Conservation (phyloP, 129 eudicot species). For the Erigeron canadensis region DNA sequence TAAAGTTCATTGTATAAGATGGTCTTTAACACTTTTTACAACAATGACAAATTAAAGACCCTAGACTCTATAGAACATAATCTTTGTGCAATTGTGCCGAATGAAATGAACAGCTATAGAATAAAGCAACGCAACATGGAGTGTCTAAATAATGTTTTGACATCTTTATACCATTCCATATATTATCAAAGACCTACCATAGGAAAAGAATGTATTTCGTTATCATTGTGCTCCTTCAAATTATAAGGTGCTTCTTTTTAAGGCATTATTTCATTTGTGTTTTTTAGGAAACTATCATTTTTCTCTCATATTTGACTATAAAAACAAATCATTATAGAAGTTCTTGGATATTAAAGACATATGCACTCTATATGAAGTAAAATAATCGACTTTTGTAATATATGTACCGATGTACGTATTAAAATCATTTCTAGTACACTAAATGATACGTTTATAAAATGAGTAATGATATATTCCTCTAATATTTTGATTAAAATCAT, state of each 20-base stretch:
- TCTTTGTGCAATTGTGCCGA: not conserved
- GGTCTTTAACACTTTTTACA: not conserved
- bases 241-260: not conserved
- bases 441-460: too few species aligned
- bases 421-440: too few species aligned
- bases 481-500: too few species aligned
- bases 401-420: too few species aligned
- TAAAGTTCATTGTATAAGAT: not conserved
- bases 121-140: not conserved
- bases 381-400: too few species aligned
- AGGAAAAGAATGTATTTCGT: conserved; percentile 11
- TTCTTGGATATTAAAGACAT: too few species aligned
- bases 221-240: not conserved
- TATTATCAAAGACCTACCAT: conserved; percentile 10
- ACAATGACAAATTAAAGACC: not conserved
- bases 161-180: conserved; percentile 1
- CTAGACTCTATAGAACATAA: not conserved
- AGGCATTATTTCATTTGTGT: not conserved
- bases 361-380: too few species aligned
- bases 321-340: not conserved
- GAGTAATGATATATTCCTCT: too few species aligned
- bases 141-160: not conserved
- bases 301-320: not conserved
- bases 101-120: not conserved
- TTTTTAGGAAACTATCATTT: not conserved